Conservation (phyloP, 345 rosid species). For the Pelargonium nanum region DNA sequence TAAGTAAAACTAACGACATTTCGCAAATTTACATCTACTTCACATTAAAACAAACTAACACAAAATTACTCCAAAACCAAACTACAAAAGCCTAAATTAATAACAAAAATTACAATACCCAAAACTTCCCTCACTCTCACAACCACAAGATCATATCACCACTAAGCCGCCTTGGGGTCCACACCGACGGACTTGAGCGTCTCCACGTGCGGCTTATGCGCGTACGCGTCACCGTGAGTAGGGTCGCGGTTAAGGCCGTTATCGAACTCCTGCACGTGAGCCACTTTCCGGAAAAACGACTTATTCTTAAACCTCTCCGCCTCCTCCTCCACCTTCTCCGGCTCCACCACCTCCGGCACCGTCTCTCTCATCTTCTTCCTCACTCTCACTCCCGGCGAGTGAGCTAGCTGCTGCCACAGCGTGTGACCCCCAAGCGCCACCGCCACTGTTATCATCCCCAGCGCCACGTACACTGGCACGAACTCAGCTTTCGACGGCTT, state of each 20-base stretch:
- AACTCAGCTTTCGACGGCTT: constrained; percentile 9
- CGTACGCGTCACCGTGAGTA: constrained; percentile 28
- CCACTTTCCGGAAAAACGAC: constrained; percentile 65
- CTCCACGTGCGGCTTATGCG: constrained; percentile 23
- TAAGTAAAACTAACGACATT: too few relatives aligned
- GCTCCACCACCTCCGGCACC: constrained; percentile 64
- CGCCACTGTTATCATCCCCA: constrained; percentile 40
- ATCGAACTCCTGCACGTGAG: constrained; percentile 48
- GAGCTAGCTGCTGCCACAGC: constrained; percentile 41
- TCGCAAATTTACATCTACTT: too few relatives aligned
- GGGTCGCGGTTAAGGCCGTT: constrained; percentile 20
- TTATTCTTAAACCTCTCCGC: constrained; percentile 30
- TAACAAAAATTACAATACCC: too few relatives aligned
- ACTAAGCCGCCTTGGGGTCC: constrained; percentile 25
- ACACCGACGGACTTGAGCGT: constrained; percentile 54
- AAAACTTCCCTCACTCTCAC: too few relatives aligned
- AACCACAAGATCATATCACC: background rate
- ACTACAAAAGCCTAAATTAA: too few relatives aligned
- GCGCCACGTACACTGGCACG: constrained; percentile 31
- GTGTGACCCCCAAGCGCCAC: constrained; percentile 44
- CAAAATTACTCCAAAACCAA: too few relatives aligned
- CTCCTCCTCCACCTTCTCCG: constrained; percentile 39
- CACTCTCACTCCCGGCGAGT: constrained; percentile 52
- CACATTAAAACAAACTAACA: too few relatives aligned
- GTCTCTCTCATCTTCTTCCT: constrained; percentile 63